These are phyloP conservation scores for Paramecium sexaurelia DNA, from an alignment of 73 alveolate species.

Conservation along the genomic window DNA sequence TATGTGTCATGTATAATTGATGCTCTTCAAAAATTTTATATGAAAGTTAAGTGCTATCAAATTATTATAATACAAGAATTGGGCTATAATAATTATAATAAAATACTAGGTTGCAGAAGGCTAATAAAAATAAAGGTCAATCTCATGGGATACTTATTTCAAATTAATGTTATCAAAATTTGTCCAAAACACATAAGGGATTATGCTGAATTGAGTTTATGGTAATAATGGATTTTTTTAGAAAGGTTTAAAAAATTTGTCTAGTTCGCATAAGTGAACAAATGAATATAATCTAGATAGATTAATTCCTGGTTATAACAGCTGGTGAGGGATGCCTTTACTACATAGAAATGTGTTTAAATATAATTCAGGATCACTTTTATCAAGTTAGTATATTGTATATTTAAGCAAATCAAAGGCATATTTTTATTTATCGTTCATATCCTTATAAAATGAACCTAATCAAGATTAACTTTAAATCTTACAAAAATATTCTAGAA, in stretches of 20 bases:
- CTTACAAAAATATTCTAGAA: not conserved
- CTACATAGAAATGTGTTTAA: not conserved
- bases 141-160: not conserved
- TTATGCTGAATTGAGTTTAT: not conserved
- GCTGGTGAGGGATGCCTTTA: not conserved
- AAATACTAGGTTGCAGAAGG: not conserved
- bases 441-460: not conserved
- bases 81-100: not conserved
- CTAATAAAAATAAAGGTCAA: not conserved
- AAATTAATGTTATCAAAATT: not conserved
- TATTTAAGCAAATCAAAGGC: not conserved
- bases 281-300: not conserved
- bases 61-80: not conserved
- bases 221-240: not conserved
- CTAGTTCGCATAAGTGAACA: not conserved
- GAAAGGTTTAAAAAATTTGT: not conserved
- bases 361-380: not conserved
- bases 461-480: not conserved
- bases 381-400: not conserved
- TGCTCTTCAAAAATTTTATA: not conserved
- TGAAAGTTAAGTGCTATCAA: not conserved
- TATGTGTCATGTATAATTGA: not conserved
- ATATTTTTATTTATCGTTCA: not conserved
- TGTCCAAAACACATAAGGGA: not conserved
- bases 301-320: not conserved